Conservation (phyloP, 208 protist species). For the Trichomonas vaginalis region DNA sequence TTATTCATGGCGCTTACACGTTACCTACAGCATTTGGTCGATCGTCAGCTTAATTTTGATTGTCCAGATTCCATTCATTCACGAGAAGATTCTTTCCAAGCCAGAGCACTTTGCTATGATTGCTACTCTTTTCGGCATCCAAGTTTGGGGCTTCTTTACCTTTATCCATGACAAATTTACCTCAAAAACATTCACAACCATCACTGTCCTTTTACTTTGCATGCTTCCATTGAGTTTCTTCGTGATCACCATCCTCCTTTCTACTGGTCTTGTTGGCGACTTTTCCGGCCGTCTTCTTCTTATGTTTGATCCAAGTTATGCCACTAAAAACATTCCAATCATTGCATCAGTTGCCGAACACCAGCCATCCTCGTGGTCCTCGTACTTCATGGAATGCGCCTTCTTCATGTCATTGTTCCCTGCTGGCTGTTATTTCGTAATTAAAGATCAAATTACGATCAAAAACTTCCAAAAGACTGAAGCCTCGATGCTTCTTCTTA, state of each 20-base stretch:
- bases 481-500: not conserved
- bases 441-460: not conserved
- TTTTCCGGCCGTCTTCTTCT: not conserved
- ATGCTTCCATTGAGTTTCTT: not conserved
- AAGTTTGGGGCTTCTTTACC: slow-evolving; percentile 32
- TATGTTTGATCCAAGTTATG: not conserved
- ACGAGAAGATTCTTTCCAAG: slow-evolving; percentile 67
- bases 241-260: not conserved
- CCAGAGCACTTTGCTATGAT: slow-evolving; percentile 74
- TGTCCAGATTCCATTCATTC: slow-evolving; percentile 70
- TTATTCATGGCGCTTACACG: slow-evolving; percentile 63
- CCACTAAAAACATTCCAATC: slow-evolving; percentile 60
- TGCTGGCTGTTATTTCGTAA: slow-evolving; percentile 55
- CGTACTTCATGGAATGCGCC: slow-evolving; percentile 73
- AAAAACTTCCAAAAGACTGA: slow-evolving; percentile 27
- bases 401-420: slow-evolving; percentile 60
- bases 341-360: slow-evolving; percentile 78
- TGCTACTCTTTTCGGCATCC: slow-evolving; percentile 57
- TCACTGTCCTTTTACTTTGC: not conserved
- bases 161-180: not conserved
- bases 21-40: slow-evolving; percentile 76
- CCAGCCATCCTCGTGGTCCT: slow-evolving; percentile 70
- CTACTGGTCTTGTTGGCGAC: not conserved
- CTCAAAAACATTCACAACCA: not conserved
- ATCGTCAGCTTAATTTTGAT: slow-evolving; percentile 70